A percentile compares a stretch with the other conserved stretches of the same genome.
These are phyloP conservation scores for Debaryomyces nepalensis DNA, from an alignment of 1,139 yeast species.

Conservation along the genomic window DNA sequence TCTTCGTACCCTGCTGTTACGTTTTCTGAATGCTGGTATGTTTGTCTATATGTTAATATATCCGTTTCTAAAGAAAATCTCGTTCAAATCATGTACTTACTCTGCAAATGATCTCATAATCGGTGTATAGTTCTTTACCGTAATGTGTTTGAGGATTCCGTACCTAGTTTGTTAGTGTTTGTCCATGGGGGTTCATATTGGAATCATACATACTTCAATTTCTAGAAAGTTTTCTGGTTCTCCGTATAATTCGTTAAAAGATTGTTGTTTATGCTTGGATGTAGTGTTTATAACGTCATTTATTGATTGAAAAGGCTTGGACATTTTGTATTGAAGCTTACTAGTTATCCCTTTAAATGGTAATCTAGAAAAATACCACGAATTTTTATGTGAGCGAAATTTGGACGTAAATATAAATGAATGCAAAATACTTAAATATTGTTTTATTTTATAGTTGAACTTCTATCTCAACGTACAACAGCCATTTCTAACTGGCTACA, in stretches of 20 bases:
- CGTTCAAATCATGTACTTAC: constrained; percentile 30
- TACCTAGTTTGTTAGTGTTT: constrained; percentile 35
- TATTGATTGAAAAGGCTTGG: constrained; percentile 52
- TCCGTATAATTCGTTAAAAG: constrained; percentile 83
- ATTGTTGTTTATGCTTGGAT: constrained; percentile 56
- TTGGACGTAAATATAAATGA: too few relatives aligned
- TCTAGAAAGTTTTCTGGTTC: constrained; percentile 95
- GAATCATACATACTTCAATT: constrained; percentile 61
- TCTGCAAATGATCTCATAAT: constrained; percentile 86
- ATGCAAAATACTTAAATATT: too few relatives aligned
- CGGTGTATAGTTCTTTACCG: constrained; percentile 77
- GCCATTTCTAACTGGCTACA: too few relatives aligned
- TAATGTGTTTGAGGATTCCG: constrained; percentile 83
- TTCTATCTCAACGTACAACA: too few relatives aligned
- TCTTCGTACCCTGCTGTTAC: constrained; percentile 73
- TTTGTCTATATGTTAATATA: constrained; percentile 50
- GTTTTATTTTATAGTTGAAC: not conserved
- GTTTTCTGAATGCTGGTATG: constrained; percentile 81
- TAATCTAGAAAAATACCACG: constrained; percentile 1
- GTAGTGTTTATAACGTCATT: constrained; percentile 48
- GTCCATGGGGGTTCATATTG: not conserved
- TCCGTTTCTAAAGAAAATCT: not conserved
- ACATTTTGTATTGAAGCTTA: constrained; percentile 25
- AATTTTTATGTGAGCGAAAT: not conserved
- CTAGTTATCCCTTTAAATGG: not conserved